phyloP scores from a whole-genome alignment of 495 filamentous ascomycete genomes.

The Aspergillus wentii region DNA sequence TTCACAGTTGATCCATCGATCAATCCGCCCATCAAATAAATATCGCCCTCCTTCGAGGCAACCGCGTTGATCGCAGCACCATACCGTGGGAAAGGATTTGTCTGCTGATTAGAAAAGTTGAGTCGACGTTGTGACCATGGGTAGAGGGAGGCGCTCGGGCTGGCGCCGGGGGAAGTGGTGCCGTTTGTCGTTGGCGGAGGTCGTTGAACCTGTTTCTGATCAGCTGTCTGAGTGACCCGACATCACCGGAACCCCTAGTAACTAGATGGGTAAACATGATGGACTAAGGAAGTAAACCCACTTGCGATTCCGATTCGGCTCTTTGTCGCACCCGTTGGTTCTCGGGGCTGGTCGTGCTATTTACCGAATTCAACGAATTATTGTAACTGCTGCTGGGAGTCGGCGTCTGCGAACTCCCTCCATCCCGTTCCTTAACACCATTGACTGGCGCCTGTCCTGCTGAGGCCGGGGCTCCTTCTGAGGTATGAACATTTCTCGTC shows the following conservation, averaged over 20 bases:
- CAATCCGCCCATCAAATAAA: slow-evolving; percentile 97
- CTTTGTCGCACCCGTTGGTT: slow-evolving; percentile 44
- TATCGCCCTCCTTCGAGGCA: slow-evolving; percentile 91
- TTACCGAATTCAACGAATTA: slow-evolving; percentile 56
- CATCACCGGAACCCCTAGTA: too few relatives aligned
- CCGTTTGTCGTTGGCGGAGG: slow-evolving; percentile 29
- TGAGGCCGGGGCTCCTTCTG: slow-evolving; percentile 35
- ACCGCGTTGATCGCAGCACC: slow-evolving; percentile 92
- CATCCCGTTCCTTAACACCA: slow-evolving; percentile 37
- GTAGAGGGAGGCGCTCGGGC: slow-evolving; percentile 64
- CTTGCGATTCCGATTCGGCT: slow-evolving; percentile 48
- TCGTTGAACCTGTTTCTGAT: slow-evolving; percentile 25
- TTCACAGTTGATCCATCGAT: slow-evolving; percentile 92
- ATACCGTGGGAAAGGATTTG: slow-evolving; percentile 93
- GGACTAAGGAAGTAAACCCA: slow-evolving; percentile 24
- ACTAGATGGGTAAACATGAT: too few relatives aligned
- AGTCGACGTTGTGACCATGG: slow-evolving; percentile 92
- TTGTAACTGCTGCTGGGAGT: slow-evolving; percentile 62
- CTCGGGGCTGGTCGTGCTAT: slow-evolving; percentile 47
- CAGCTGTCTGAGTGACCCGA: too few relatives aligned
- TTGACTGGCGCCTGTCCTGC: slow-evolving; percentile 26
- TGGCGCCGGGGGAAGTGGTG: slow-evolving; percentile 29
- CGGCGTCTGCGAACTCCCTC: slow-evolving; percentile 41
- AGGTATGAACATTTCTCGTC: slow-evolving; percentile 47
- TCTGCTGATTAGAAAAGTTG: slow-evolving; percentile 75